phyloP scores from a whole-genome alignment of 2,329 filamentous ascomycete species.

The Fusarium illudens region DNA sequence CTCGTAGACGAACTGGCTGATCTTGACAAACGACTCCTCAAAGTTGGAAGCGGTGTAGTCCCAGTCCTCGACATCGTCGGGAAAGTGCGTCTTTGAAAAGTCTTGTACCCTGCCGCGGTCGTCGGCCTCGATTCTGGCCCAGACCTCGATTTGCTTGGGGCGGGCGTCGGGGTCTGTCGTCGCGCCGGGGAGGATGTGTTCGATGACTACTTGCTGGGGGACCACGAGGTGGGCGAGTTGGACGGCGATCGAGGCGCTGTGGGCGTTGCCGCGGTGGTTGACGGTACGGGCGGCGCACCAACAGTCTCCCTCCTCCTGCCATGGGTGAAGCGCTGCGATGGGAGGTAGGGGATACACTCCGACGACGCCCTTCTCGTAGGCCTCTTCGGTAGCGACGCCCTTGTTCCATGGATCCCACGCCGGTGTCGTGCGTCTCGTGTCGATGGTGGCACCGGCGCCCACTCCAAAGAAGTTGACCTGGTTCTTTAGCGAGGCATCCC shows the following conservation, averaged over 20 bases:
- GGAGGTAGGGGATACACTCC: constrained; percentile 47
- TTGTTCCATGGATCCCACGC: constrained; percentile 53
- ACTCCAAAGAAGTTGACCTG: constrained; percentile 78
- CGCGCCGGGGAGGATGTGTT: constrained; percentile 72
- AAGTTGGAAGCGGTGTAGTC: constrained; percentile 43
- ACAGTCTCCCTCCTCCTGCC: constrained; percentile 85
- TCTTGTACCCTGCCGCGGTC: constrained; percentile 52
- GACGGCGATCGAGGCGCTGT: constrained; percentile 72
- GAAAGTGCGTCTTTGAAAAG: constrained; percentile 56
- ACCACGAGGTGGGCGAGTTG: constrained; percentile 65
- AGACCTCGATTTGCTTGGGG: constrained; percentile 75
- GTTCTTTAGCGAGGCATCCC: constrained; percentile 55
- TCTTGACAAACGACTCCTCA: constrained; percentile 60
- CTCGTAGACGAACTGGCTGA: constrained; percentile 65
- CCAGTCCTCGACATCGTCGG: constrained; percentile 42
- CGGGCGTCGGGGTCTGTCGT: constrained; percentile 69
- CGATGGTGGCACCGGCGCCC: constrained; percentile 71
- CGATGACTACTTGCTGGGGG: constrained; percentile 74
- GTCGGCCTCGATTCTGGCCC: constrained; percentile 63
- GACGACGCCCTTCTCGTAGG: constrained; percentile 30
- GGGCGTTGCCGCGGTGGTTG: constrained; percentile 53
- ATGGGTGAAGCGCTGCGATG: constrained; percentile 67
- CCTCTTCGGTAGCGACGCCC: constrained; percentile 18
- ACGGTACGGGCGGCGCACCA: constrained; percentile 74
- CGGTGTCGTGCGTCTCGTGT: constrained; percentile 67